These are phyloP conservation scores for Sergeia podlipaevii DNA, from an alignment of 208 protist genomes.

Conservation along the genomic window DNA sequence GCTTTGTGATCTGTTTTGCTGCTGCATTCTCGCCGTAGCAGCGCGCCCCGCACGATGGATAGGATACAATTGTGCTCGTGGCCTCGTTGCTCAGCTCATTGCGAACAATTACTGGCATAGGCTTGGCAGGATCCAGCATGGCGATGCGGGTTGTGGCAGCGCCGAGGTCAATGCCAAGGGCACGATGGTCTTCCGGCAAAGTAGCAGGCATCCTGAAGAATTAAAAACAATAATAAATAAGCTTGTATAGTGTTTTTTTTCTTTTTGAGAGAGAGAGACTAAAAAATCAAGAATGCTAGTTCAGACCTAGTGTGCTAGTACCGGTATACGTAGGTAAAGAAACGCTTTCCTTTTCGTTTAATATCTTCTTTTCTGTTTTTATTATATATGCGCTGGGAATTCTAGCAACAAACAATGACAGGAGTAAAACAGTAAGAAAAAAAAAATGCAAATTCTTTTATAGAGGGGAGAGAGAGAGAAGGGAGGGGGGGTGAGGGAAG, in stretches of 20 bases:
- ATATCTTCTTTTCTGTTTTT: too few relatives aligned
- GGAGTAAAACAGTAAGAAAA: neutral
- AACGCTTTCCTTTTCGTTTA: too few relatives aligned
- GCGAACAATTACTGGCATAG: constrained; percentile 64
- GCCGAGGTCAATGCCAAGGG: constrained; percentile 62
- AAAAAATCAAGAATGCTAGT: too few relatives aligned
- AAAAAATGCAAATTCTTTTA: neutral
- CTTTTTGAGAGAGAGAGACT: neutral
- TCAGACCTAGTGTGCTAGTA: too few relatives aligned
- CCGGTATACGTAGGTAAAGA: too few relatives aligned
- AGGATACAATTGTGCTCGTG: constrained; percentile 54
- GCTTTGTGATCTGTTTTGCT: constrained; percentile 53
- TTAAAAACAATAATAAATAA: too few relatives aligned
- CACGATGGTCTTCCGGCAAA: neutral
- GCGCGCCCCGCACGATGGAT: constrained; percentile 32
- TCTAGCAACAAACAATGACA: neutral
- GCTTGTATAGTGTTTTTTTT: neutral
- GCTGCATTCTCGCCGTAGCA: constrained; percentile 59
- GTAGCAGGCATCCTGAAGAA: neutral
- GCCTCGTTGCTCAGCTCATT: constrained; percentile 71
- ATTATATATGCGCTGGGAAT: neutral
- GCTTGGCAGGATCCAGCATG: constrained; percentile 33
- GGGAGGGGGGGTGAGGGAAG: too few relatives aligned
- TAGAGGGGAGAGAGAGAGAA: neutral
- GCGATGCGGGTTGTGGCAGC: constrained; percentile 48